Percentiles rank a stretch among this genome's conserved stretches.
Conservation (phyloP, 495 filamentous ascomycete genomes). For the Podospora pseudoanserina region DNA sequence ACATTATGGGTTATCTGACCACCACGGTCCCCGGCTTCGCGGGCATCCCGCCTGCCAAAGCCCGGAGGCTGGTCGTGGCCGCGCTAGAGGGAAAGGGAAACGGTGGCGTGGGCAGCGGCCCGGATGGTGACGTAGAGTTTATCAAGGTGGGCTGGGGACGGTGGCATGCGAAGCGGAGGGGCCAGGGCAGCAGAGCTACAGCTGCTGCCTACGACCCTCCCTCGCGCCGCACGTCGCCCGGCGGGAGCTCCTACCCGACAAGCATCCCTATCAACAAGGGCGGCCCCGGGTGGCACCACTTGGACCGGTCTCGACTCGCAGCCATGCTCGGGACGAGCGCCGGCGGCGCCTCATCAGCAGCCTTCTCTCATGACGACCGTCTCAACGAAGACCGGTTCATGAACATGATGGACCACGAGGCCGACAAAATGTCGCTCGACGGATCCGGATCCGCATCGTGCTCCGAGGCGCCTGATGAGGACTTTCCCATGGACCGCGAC, state of each 20-base stretch:
- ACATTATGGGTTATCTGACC: constrained; percentile 89
- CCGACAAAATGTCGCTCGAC: constrained; percentile 93
- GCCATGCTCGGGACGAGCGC: constrained; percentile 54
- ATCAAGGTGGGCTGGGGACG: constrained; percentile 97
- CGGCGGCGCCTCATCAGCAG: constrained; percentile 42
- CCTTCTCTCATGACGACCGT: constrained; percentile 69
- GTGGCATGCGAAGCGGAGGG: constrained; percentile 80
- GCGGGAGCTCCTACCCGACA: constrained; percentile 52
- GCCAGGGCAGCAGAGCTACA: constrained; percentile 43
- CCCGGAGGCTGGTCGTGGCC: constrained; percentile 79
- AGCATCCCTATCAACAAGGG: constrained; percentile 65
- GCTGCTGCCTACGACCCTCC: constrained; percentile 43
- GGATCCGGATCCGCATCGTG: constrained; percentile 67
- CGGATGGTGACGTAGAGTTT: constrained; percentile 77
- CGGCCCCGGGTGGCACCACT: constrained; percentile 42
- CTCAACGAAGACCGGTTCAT: constrained; percentile 54
- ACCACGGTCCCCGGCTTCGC: constrained; percentile 92
- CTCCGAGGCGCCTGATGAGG: constrained; percentile 70
- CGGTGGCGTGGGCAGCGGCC: constrained; percentile 59
- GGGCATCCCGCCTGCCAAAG: constrained; percentile 85
- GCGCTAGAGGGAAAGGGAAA: constrained; percentile 74
- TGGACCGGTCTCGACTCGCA: constrained; percentile 45
- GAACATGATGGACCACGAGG: constrained; percentile 77
- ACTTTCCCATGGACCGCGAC: constrained; percentile 56
- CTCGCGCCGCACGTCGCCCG: constrained; percentile 46